Percentiles rank a stretch among this genome's conserved stretches.
Evolutionary conservation across 345 rosid genomes (phyloP).

Genomic region (Garcia nutans): DNA sequence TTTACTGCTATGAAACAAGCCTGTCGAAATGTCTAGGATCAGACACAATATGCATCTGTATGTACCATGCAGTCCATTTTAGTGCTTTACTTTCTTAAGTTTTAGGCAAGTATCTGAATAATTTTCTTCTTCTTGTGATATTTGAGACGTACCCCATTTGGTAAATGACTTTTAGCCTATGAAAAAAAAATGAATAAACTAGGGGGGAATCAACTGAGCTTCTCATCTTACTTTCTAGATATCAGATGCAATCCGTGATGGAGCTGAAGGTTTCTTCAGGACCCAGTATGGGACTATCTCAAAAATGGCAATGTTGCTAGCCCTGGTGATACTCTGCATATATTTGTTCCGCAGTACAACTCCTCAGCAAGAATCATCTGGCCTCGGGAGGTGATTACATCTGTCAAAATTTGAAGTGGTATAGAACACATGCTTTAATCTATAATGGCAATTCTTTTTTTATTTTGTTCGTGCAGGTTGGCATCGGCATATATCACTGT

Average conservation of each 20-base stretch:
- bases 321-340: slow-evolving; percentile 77
- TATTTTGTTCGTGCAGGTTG: slow-evolving; percentile 51
- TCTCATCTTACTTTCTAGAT: slow-evolving; percentile 54
- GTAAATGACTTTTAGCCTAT: background rate
- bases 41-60: background rate
- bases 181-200: background rate
- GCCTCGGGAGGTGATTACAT: slow-evolving; percentile 73
- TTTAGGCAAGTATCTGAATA: background rate
- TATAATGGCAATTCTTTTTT: slow-evolving; percentile 20
- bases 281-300: slow-evolving; percentile 96
- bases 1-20: background rate
- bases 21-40: background rate
- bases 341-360: slow-evolving; percentile 82
- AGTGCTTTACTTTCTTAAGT: too few species aligned
- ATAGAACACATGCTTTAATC: slow-evolving; percentile 12
- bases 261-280: slow-evolving; percentile 98
- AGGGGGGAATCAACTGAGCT: slow-evolving; percentile 18
- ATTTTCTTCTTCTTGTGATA: background rate
- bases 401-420: slow-evolving; percentile 3
- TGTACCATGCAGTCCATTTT: too few species aligned
- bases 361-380: slow-evolving; percentile 98
- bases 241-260: slow-evolving; percentile 99
- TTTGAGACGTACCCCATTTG: background rate
- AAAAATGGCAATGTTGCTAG: slow-evolving; percentile 92
- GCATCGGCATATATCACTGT: slow-evolving; percentile 87